Conservation (phyloP, 2,329 filamentous ascomycete genomes). For the Cadophora gregata region DNA sequence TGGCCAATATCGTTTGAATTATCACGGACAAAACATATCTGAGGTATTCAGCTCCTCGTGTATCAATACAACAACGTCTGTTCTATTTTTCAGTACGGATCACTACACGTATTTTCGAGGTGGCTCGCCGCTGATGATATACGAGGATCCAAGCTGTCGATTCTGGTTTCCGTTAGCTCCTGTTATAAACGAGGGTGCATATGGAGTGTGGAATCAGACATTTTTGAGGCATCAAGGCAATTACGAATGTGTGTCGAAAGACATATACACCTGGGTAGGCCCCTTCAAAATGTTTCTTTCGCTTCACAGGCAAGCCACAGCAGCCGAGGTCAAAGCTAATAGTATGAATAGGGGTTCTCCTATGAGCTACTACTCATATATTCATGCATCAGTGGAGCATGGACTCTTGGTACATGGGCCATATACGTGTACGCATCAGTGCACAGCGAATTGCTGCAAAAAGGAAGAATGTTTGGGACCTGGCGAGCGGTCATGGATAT, state of each 20-base stretch:
- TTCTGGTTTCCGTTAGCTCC: conserved; percentile 10
- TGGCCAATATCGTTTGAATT: background rate
- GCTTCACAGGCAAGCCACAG: background rate
- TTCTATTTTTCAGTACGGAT: background rate
- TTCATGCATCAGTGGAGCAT: conserved; percentile 3
- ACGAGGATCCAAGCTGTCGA: conserved; percentile 7
- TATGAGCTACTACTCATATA: conserved; percentile 8
- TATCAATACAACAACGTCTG: background rate
- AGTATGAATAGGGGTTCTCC: conserved; percentile 7
- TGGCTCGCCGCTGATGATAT: background rate
- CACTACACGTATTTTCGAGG: conserved; percentile 1
- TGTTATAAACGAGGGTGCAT: background rate
- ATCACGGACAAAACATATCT: background rate
- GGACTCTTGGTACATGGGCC: background rate
- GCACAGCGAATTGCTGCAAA: conserved; percentile 8
- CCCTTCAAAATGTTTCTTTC: background rate
- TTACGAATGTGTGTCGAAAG: background rate
- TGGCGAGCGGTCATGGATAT: conserved; percentile 5
- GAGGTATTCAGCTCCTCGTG: background rate
- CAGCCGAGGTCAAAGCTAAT: background rate
- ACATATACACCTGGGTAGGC: conserved; percentile 1
- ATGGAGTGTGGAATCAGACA: conserved; percentile 7
- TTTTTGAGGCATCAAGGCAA: background rate
- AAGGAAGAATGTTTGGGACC: background rate
- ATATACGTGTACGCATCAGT: conserved; percentile 5